These are phyloP conservation scores for Pestalotiopsis sp. DNA, from an alignment of 2,329 filamentous ascomycete species.

Conservation along the genomic window DNA sequence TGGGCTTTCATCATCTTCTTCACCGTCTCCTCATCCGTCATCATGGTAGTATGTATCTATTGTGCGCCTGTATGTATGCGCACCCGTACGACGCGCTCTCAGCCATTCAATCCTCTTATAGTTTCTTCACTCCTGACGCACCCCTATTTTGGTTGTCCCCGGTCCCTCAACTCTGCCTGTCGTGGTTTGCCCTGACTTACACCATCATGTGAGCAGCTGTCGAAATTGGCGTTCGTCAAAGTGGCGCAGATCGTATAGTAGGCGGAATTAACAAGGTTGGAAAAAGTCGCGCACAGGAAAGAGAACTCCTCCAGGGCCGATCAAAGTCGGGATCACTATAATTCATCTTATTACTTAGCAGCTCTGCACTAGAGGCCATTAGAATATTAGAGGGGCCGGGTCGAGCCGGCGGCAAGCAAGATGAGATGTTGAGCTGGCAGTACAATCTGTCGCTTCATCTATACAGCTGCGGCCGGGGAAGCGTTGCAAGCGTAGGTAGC, in stretches of 20 bases:
- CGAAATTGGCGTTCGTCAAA: neutral
- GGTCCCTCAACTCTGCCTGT: neutral
- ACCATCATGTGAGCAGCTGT: neutral
- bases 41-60: too few species aligned
- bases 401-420: neutral
- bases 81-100: too few species aligned
- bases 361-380: constrained; percentile 1
- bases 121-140: too few species aligned
- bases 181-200: neutral
- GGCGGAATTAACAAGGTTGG: neutral
- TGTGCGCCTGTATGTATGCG: too few species aligned
- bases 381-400: neutral
- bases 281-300: neutral
- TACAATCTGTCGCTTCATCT: neutral
- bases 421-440: neutral
- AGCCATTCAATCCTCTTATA: too few species aligned
- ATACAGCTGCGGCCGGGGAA: neutral
- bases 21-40: too few species aligned
- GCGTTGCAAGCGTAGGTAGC: neutral
- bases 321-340: neutral
- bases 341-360: neutral
- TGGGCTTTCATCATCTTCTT: neutral
- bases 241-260: neutral
- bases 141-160: neutral
- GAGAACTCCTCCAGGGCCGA: neutral